Evolutionary conservation across 106 monocot species (phyloP), one percentile per base, ranked within the genome.

Genomic region (Narthecium ossifragum): DNA sequence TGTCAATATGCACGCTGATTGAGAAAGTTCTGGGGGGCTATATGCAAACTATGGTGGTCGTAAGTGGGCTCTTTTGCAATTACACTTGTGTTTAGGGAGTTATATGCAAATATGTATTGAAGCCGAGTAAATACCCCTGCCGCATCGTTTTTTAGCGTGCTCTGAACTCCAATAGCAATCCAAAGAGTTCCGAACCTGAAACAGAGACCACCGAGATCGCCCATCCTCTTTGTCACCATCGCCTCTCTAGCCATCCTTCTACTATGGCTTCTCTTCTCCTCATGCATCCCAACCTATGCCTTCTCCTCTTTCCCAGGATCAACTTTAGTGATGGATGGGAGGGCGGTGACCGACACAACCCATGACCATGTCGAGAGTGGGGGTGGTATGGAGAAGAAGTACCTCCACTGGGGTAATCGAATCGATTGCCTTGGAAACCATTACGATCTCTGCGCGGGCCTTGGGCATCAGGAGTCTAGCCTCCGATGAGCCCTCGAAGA

Each of bases 391-490:
- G 75, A 84, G 61, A 52, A 61, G 50, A 86, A 69, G 73, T 96
- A 86, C 66, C 38, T 96, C 50, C 86, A 96, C 65, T 96, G 94
- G 94, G 94, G 94, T 8, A 43, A 36, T 39, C 54, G 78, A 48
- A 66, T 96, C 33, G 94, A 96, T 45, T 96, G 94, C 67, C 94
- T 90, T 5, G 90, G 94, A 3, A 96, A 96, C 75, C 89, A 86
- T 43, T 96, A 90, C 75, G 83, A 73, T 24, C 75, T 85, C 21
- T 96, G 94, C 75, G 94, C 83, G 37, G 94, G 94, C 3, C 56
- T 96, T 17, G 94, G 90, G 18, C 94, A 96, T 41, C 94, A 96
- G 80, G 94, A 96, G 73, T 80, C 85, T 12, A 90, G 94, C 81
- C 80, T 96, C 64, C 61, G 94, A 2, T 96, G 94, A 67, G 94